Evolutionary conservation across 176 grass and related monocot genomes (phyloP).

Genomic region (Lolium multiflorum): DNA sequence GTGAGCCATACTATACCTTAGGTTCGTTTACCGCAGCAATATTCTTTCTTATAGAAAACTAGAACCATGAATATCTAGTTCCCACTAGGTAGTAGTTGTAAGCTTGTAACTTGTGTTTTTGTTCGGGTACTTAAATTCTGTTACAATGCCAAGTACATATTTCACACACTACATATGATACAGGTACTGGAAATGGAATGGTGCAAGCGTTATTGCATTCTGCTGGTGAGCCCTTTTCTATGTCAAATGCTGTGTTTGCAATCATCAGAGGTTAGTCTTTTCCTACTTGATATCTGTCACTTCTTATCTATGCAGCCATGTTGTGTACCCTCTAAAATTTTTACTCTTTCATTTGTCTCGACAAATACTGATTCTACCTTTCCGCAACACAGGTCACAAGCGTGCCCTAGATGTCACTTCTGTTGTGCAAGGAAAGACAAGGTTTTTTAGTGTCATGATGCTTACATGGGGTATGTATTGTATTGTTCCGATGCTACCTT

Average conservation of each 20-base stretch:
- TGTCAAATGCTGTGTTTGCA: slow-evolving; percentile 80
- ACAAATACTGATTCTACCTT: slow-evolving; percentile 40
- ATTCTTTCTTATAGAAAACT: not conserved
- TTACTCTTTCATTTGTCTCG: slow-evolving; percentile 14
- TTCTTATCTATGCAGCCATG: slow-evolving; percentile 15
- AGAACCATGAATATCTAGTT: slow-evolving; percentile 6
- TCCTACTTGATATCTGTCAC: slow-evolving; percentile 22
- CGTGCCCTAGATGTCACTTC: slow-evolving; percentile 85
- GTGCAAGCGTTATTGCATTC: slow-evolving; percentile 81
- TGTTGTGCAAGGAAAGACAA: slow-evolving; percentile 82
- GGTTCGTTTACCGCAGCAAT: not conserved
- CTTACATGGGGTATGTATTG: slow-evolving; percentile 88
- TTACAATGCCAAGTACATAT: slow-evolving; percentile 2
- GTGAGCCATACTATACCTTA: slow-evolving; percentile 4
- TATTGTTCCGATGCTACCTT: not conserved
- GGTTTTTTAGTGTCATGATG: slow-evolving; percentile 94
- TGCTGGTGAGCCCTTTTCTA: slow-evolving; percentile 65
- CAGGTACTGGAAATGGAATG: slow-evolving; percentile 98
- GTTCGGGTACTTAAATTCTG: not conserved
- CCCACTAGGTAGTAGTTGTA: not conserved
- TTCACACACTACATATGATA: slow-evolving; percentile 40
- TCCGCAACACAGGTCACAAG: slow-evolving; percentile 65
- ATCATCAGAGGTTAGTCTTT: slow-evolving; percentile 71
- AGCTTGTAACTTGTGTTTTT: not conserved
- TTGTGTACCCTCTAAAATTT: not conserved